phyloP scores from a whole-genome alignment of 2,329 filamentous ascomycete species.

The Cryphonectria parasitica region DNA sequence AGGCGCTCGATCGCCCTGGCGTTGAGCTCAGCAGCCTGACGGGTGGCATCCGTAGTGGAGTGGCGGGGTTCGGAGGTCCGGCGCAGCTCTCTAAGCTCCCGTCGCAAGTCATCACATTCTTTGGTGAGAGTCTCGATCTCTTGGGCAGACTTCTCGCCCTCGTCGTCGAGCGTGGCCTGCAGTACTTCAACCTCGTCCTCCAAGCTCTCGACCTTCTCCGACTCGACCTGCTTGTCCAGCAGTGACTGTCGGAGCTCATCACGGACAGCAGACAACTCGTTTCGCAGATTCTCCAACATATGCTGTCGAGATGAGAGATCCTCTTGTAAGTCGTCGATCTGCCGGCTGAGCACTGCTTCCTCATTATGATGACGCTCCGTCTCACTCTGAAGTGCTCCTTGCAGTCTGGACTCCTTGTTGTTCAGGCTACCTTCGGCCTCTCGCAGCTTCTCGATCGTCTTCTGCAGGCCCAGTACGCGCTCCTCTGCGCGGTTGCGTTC shows the following conservation, averaged over 20 bases:
- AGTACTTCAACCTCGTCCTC: conserved; percentile 80
- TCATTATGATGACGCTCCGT: conserved; percentile 73
- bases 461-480: conserved; percentile 68
- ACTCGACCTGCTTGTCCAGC: conserved; percentile 63
- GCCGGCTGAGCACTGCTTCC: conserved; percentile 70
- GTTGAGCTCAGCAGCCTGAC: conserved; percentile 41
- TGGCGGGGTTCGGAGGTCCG: conserved; percentile 36
- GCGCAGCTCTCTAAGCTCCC: conserved; percentile 46
- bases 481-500: conserved; percentile 71
- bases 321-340: conserved; percentile 74
- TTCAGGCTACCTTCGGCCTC: conserved; percentile 69
- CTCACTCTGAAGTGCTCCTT: conserved; percentile 71
- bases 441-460: conserved; percentile 71
- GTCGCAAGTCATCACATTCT: conserved; percentile 48
- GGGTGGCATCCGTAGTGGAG: conserved; percentile 37
- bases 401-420: conserved; percentile 68
- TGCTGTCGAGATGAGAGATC: conserved; percentile 70
- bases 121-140: conserved; percentile 50
- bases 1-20: conserved; percentile 54
- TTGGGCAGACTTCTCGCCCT: conserved; percentile 61
- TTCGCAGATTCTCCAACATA: conserved; percentile 66
- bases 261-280: conserved; percentile 66
- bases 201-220: conserved; percentile 67
- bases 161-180: conserved; percentile 67
- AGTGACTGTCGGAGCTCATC: conserved; percentile 73